Evolutionary conservation across 2,329 filamentous ascomycete species (phyloP).

Genomic region (Sporothrix brunneoviolacea): DNA sequence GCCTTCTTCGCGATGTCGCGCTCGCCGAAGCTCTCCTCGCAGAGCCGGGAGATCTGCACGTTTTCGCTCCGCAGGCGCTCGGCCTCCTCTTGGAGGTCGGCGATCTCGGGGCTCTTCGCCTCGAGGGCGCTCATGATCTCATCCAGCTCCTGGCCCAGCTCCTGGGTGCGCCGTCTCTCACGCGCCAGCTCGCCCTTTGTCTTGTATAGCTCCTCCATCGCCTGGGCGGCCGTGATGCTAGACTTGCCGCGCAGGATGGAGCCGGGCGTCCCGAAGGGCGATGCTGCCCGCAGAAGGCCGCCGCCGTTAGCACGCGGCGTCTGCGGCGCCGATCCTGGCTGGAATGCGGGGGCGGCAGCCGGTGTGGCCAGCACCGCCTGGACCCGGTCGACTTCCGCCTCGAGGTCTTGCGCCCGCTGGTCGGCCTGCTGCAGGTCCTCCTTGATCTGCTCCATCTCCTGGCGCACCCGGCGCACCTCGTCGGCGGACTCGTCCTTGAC

Average conservation of each 20-base stretch:
- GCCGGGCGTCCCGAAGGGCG: conserved; percentile 56
- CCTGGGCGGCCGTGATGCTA: conserved; percentile 53
- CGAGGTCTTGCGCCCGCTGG: conserved; percentile 43
- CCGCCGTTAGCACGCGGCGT: conserved; percentile 54
- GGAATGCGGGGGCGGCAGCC: conserved; percentile 14
- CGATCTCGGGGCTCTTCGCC: conserved; percentile 77
- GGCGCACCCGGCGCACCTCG: conserved; percentile 47
- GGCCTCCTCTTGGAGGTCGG: conserved; percentile 76
- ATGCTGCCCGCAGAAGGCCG: conserved; percentile 43
- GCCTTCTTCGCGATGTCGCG: conserved; percentile 73
- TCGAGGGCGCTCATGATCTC: conserved; percentile 82
- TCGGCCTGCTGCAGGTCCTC: conserved; percentile 39
- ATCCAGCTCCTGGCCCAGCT: conserved; percentile 70
- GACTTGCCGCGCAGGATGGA: conserved; percentile 48
- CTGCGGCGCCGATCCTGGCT: conserved; percentile 46
- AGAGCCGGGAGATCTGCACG: conserved; percentile 74
- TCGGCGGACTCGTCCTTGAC: conserved; percentile 61
- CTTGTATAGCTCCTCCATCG: conserved; percentile 58
- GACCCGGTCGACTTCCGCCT: conserved; percentile 48
- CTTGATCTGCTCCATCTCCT: conserved; percentile 51
- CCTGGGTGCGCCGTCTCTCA: conserved; percentile 67
- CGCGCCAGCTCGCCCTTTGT: conserved; percentile 66
- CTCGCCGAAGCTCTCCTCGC: conserved; percentile 75
- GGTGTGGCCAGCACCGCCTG: conserved; percentile 41
- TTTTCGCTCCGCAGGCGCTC: conserved; percentile 74